Evolutionary conservation across 2,329 filamentous ascomycete species (phyloP), one percentile per base, ranked within the genome.

Genomic region (Colletotrichum musae): DNA sequence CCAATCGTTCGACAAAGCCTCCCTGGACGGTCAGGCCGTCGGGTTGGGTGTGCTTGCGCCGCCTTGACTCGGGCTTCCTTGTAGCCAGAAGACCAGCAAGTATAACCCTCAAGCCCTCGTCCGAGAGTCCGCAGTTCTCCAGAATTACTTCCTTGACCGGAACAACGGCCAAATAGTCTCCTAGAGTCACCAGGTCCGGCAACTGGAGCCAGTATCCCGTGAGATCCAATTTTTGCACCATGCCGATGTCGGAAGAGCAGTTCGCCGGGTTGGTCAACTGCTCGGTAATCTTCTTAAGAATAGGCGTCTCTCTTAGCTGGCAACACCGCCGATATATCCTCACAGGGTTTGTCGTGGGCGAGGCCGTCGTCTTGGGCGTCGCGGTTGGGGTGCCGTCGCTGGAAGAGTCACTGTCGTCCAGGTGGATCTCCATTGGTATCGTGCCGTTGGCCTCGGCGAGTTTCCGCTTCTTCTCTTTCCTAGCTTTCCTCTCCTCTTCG

Each of bases 251-350:
- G 2, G 87, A 80, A 10, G 91, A 86, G 36, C 86, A 89, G 58
- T 92, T 92, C n/a, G 88, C 86, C 1, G 91, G 87, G 45, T 91
- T 89, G 45, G 89, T 89, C 5, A 99, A 91, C 79, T 98, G 94
- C 75, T 97, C 94, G 0, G 94, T 95, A 54, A 99, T 92, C 75
- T 93, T 94, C 79, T 97, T 97, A 21, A 98, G 84, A 60, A 98
- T 95, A 0, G 94, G 94, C 0, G 94, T 97, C 81, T 98, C 96
- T 67, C 96, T 89, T 36, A 99, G 84, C 77, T 98, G 95, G 77
- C 96, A 98, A 78, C 96, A 98, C 76, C 96, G 88, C 73, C 95
- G 89, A 80, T 99, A 99, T 75, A 99, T 97, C 67, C 95, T 89
- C 15, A 95, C 89, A 2, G 96, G 95, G 76, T 98, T 96, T 1